phyloP scores from a whole-genome alignment of 495 filamentous ascomycete species.

The Neurospora sp. region DNA sequence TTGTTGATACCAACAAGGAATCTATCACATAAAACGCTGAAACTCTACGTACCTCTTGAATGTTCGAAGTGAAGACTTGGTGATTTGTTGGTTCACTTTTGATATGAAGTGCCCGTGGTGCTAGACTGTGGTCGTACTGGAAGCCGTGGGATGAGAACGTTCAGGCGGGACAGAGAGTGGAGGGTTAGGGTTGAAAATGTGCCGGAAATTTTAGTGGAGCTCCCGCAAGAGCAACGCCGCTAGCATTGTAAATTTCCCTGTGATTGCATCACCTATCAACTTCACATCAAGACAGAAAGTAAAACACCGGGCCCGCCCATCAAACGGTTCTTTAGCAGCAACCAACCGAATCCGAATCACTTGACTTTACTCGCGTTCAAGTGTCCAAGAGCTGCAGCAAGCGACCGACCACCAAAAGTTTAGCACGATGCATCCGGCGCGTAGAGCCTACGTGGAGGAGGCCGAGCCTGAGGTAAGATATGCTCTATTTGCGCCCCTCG shows the following conservation, averaged over 20 bases:
- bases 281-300: not conserved
- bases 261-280: not conserved
- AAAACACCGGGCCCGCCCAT: not conserved
- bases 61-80: not conserved
- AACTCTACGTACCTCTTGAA: not conserved
- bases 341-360: not conserved
- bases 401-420: slow-evolving; percentile 1
- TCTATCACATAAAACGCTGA: not conserved
- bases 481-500: slow-evolving; percentile 7
- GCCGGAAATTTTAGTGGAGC: not conserved
- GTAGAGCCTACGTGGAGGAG: slow-evolving; percentile 95
- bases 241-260: not conserved
- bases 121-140: not conserved
- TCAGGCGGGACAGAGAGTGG: not conserved
- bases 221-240: not conserved
- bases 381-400: not conserved
- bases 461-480: slow-evolving; percentile 57
- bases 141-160: not conserved
- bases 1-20: not conserved
- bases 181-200: not conserved
- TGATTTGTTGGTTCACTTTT: not conserved
- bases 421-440: slow-evolving; percentile 73
- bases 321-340: not conserved
- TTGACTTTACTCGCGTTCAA: not conserved
- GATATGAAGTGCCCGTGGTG: not conserved